These are phyloP conservation scores for Croton laevigatus DNA, from an alignment of 441 rosid species.

Conservation along the genomic window DNA sequence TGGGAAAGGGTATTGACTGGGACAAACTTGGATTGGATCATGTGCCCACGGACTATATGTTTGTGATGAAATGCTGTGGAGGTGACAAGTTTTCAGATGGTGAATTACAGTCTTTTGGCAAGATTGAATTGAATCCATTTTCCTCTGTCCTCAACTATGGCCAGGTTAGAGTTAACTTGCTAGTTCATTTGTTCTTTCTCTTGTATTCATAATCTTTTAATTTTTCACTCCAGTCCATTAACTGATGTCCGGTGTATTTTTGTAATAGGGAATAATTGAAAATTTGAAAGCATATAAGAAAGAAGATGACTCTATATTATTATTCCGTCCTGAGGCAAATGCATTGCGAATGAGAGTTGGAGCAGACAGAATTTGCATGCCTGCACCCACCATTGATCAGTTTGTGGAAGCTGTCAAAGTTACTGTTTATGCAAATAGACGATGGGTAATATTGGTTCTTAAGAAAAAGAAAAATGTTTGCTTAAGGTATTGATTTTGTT, in stretches of 20 bases:
- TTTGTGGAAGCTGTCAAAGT: constrained; percentile 43
- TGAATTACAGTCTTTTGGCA: constrained; percentile 31
- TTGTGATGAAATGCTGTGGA: constrained; percentile 37
- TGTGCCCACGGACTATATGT: constrained; percentile 41
- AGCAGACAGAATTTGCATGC: constrained; percentile 49
- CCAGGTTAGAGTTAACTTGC: constrained; percentile 28
- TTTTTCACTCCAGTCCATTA: background rate
- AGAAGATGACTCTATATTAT: constrained; percentile 31
- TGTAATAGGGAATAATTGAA: constrained; percentile 41
- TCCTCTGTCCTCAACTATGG: constrained; percentile 52
- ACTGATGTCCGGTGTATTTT: background rate
- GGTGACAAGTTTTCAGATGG: constrained; percentile 34
- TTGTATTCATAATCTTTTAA: background rate
- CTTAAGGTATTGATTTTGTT: background rate
- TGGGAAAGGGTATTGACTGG: constrained; percentile 28
- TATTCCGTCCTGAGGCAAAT: constrained; percentile 44
- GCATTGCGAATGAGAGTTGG: constrained; percentile 38
- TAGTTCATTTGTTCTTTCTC: background rate
- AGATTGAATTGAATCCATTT: constrained; percentile 40
- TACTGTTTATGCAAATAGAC: constrained; percentile 38
- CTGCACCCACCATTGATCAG: constrained; percentile 37
- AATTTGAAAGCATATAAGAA: constrained; percentile 40
- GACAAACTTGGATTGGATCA: constrained; percentile 37
- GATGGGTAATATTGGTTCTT: constrained; percentile 33
- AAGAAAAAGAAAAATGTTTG: background rate